Conservation (phyloP, 805 yeast species). For the Suhomyces sp. region DNA sequence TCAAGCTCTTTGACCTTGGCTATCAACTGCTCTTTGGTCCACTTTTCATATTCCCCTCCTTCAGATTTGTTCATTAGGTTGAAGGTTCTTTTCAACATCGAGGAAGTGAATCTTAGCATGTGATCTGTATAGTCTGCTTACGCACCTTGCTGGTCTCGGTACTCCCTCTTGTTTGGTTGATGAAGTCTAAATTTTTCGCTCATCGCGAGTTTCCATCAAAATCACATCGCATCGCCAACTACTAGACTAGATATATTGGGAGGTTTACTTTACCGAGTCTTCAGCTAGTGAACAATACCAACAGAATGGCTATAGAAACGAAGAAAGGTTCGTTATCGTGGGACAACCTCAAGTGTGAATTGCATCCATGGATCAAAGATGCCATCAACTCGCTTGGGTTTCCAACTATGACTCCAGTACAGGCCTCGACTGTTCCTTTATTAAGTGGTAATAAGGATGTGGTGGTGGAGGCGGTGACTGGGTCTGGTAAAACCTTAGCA, state of each 20-base stretch:
- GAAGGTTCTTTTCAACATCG: conserved; percentile 28
- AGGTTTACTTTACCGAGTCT: background rate
- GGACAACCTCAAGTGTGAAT: conserved; percentile 50
- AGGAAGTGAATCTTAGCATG: conserved; percentile 1
- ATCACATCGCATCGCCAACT: background rate
- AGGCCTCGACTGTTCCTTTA: conserved; percentile 89
- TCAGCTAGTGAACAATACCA: background rate
- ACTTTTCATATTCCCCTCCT: conserved; percentile 45
- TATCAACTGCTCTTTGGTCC: conserved; percentile 69
- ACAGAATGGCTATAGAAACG: conserved; percentile 17
- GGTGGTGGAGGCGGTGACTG: conserved; percentile 95
- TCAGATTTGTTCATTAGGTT: conserved; percentile 19
- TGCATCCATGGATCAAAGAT: conserved; percentile 68
- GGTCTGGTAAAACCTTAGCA: conserved; percentile 96
- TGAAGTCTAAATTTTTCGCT: background rate
- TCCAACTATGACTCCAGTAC: conserved; percentile 90
- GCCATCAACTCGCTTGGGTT: conserved; percentile 77
- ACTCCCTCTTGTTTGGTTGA: background rate
- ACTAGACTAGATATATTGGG: background rate
- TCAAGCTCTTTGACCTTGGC: conserved; percentile 58
- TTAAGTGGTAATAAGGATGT: conserved; percentile 85
- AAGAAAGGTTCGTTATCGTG: conserved; percentile 51
- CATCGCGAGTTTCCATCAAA: background rate
- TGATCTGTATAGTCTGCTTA: background rate
- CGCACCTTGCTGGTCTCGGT: background rate